Conservation (phyloP, 768 basidiomycete species). For the Chalciporus pseudorubinellus region DNA sequence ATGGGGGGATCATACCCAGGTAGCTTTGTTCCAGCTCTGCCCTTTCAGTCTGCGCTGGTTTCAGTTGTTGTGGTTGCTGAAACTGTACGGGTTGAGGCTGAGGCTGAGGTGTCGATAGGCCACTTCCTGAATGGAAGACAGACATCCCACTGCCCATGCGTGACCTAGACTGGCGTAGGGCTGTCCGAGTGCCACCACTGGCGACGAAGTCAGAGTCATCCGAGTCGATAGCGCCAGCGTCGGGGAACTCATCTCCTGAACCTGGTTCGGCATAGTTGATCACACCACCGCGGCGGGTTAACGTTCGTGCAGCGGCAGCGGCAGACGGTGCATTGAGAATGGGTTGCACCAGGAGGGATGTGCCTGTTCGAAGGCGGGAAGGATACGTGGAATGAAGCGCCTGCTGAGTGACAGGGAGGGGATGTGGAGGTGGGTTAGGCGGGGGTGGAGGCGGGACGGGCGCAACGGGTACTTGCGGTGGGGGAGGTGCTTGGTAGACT, state of each 20-base stretch:
- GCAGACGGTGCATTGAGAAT: slow-evolving; percentile 49
- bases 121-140: slow-evolving; percentile 54
- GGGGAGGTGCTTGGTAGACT: slow-evolving; percentile 36
- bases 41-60: slow-evolving; percentile 37
- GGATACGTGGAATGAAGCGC: slow-evolving; percentile 81
- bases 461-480: slow-evolving; percentile 28
- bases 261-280: slow-evolving; percentile 88
- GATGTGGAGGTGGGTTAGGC: slow-evolving; percentile 52
- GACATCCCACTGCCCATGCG: slow-evolving; percentile 48
- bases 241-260: slow-evolving; percentile 77
- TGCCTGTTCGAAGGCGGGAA: slow-evolving; percentile 86
- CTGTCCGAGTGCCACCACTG: slow-evolving; percentile 60
- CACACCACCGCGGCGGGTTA: slow-evolving; percentile 61
- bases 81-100: slow-evolving; percentile 26
- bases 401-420: slow-evolving; percentile 62
- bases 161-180: slow-evolving; percentile 45
- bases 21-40: slow-evolving; percentile 84
- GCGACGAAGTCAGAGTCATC: slow-evolving; percentile 83
- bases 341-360: slow-evolving; percentile 89
- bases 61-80: slow-evolving; percentile 18
- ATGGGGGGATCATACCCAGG: slow-evolving; percentile 81
- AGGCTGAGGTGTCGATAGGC: slow-evolving; percentile 35
- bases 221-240: slow-evolving; percentile 78
- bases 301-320: slow-evolving; percentile 35
- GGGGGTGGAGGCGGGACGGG: slow-evolving; percentile 30